Conservation (phyloP, 495 filamentous ascomycete genomes). For the Penicillium ochrochloron region DNA sequence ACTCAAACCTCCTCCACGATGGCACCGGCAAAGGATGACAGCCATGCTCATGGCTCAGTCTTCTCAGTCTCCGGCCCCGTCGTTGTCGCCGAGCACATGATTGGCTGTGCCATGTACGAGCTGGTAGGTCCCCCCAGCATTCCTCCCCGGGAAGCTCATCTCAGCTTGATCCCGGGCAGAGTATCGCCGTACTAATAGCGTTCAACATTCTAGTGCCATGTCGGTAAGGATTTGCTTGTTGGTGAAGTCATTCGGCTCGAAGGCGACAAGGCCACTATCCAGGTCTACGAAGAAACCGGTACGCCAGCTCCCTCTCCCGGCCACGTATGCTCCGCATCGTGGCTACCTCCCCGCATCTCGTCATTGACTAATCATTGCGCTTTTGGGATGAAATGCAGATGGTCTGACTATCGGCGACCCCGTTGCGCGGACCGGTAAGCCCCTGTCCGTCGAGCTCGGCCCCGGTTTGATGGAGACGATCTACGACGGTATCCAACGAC, state of each 20-base stretch:
- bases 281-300: slow-evolving; percentile 99
- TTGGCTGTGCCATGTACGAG: slow-evolving; percentile 99
- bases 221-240: slow-evolving; percentile 86
- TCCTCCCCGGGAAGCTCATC: slow-evolving; percentile 14
- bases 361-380: slow-evolving; percentile 23
- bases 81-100: slow-evolving; percentile 97
- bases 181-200: slow-evolving; percentile 16
- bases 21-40: slow-evolving; percentile 54
- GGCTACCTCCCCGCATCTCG: not conserved
- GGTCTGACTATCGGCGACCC: slow-evolving; percentile 97
- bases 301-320: slow-evolving; percentile 31
- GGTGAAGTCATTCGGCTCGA: slow-evolving; percentile 99
- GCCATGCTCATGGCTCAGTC: slow-evolving; percentile 61
- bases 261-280: slow-evolving; percentile 92
- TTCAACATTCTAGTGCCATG: slow-evolving; percentile 64
- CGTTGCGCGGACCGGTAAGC: slow-evolving; percentile 87
- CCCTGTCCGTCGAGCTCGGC: slow-evolving; percentile 94
- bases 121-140: slow-evolving; percentile 60
- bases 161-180: slow-evolving; percentile 8
- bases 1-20: slow-evolving; percentile 55
- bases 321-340: slow-evolving; percentile 17
- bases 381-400: slow-evolving; percentile 53
- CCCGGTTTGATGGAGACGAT: slow-evolving; percentile 98
- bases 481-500: slow-evolving; percentile 98
- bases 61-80: slow-evolving; percentile 74